phyloP scores from a whole-genome alignment of 768 basidiomycete species.

The Rhodotorula diobovata region DNA sequence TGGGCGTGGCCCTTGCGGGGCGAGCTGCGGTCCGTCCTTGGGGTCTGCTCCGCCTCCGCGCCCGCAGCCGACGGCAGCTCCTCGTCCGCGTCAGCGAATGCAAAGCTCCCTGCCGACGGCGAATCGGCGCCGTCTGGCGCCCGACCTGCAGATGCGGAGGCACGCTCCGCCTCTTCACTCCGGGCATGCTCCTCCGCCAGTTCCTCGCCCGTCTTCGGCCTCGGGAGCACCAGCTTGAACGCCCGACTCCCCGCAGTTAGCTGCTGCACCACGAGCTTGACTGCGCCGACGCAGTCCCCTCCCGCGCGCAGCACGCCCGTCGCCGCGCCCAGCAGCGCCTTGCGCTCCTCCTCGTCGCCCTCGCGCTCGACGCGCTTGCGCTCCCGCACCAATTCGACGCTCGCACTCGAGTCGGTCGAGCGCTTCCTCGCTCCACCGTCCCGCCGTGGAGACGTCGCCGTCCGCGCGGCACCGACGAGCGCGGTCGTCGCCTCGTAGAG shows the following conservation, averaged over 20 bases:
- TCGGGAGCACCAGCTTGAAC: slow-evolving; percentile 27
- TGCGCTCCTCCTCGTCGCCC: slow-evolving; percentile 70
- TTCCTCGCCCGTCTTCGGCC: slow-evolving; percentile 39
- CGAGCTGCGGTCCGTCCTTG: background rate
- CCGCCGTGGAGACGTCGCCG: slow-evolving; percentile 56
- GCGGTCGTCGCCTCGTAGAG: slow-evolving; percentile 77
- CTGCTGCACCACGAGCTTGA: slow-evolving; percentile 65
- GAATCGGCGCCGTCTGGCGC: background rate
- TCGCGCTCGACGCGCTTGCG: slow-evolving; percentile 50
- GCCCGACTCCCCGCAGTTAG: background rate
- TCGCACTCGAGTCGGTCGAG: slow-evolving; percentile 46
- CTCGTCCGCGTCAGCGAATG: slow-evolving; percentile 2
- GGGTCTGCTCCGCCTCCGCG: background rate
- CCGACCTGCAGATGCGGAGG: background rate
- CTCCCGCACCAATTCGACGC: background rate
- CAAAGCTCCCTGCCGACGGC: too few relatives aligned
- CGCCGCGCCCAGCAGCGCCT: slow-evolving; percentile 70
- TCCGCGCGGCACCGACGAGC: slow-evolving; percentile 81
- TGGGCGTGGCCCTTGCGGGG: slow-evolving; percentile 41
- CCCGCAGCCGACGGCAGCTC: background rate
- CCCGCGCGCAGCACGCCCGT: slow-evolving; percentile 82
- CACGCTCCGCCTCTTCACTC: background rate
- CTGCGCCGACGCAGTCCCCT: slow-evolving; percentile 78
- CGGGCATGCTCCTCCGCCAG: slow-evolving; percentile 50
- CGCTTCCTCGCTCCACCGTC: slow-evolving; percentile 25